These are phyloP conservation scores for Cladosporium oxysporum DNA, from an alignment of 2,329 filamentous ascomycete genomes.

Conservation along the genomic window DNA sequence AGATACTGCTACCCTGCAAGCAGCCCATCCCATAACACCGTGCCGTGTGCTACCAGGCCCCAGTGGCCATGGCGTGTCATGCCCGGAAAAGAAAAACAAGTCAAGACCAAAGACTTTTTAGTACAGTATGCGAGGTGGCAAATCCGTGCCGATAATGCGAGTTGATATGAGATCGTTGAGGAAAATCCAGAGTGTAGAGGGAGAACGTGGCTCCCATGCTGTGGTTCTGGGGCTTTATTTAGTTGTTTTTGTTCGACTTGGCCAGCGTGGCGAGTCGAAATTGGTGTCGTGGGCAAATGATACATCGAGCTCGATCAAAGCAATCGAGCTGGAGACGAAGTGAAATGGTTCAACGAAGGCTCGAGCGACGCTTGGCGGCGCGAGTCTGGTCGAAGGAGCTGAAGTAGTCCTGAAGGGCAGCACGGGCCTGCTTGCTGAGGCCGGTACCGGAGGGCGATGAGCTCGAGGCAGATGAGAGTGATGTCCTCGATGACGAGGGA, in stretches of 20 bases:
- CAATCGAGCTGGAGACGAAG: neutral
- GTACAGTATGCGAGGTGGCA: slow-evolving; percentile 12
- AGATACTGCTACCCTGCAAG: slow-evolving; percentile 10
- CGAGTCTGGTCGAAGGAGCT: slow-evolving; percentile 85
- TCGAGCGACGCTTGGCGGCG: slow-evolving; percentile 50
- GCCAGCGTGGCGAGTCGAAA: neutral
- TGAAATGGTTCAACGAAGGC: slow-evolving; percentile 25
- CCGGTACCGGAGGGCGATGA: slow-evolving; percentile 46
- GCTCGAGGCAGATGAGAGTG: slow-evolving; percentile 76
- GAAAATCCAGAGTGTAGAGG: slow-evolving; percentile 14
- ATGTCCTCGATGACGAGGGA: slow-evolving; percentile 77
- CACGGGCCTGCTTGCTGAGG: slow-evolving; percentile 74
- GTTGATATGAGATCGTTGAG: neutral
- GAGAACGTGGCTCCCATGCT: slow-evolving; percentile 13
- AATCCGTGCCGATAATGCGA: slow-evolving; percentile 10
- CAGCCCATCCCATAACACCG: neutral
- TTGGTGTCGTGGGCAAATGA: neutral
- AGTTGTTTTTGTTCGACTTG: neutral
- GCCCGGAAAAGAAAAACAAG: neutral
- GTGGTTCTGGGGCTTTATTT: slow-evolving; percentile 15
- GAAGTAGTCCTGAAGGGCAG: slow-evolving; percentile 81
- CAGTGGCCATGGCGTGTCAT: slow-evolving; percentile 8
- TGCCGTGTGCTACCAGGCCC: slow-evolving; percentile 1
- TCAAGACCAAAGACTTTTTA: slow-evolving; percentile 7
- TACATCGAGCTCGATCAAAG: neutral